Percentiles rank a stretch among this genome's conserved stretches.
Conservation (phyloP, 164 flowering plant species). For the Echeveria elegans region DNA sequence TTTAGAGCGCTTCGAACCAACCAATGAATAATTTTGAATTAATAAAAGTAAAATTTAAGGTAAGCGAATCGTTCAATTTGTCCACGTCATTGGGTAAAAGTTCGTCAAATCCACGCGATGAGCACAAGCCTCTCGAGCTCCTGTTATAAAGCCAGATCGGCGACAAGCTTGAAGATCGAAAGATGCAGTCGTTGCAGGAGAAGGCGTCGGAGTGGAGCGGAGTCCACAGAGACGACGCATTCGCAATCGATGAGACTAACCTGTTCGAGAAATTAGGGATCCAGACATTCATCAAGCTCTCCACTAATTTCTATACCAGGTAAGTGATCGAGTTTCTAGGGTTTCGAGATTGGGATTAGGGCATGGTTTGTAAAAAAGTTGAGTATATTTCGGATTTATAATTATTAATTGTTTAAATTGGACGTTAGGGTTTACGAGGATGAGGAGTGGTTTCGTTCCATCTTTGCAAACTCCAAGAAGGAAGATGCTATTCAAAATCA, state of each 20-base stretch:
- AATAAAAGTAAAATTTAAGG: too few species aligned
- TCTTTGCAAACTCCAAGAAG: slow-evolving; percentile 68
- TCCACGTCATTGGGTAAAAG: neutral
- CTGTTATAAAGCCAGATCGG: neutral
- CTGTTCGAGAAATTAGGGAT: slow-evolving; percentile 66
- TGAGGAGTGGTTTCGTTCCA: slow-evolving; percentile 85
- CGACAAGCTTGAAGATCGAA: neutral
- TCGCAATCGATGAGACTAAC: slow-evolving; percentile 67
- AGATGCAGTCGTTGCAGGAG: slow-evolving; percentile 72
- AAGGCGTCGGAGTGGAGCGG: slow-evolving; percentile 93
- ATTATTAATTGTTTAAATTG: neutral
- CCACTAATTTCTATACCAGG: slow-evolving; percentile 87
- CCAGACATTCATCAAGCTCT: slow-evolving; percentile 71
- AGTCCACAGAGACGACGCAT: slow-evolving; percentile 52
- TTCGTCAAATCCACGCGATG: too few species aligned
- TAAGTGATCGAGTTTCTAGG: too few species aligned
- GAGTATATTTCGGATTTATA: neutral
- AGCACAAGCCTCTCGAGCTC: too few species aligned
- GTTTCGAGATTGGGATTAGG: neutral
- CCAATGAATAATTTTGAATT: too few species aligned
- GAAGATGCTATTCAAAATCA: slow-evolving; percentile 92
- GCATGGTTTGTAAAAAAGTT: neutral
- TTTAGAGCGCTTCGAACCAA: neutral
- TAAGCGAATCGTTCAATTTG: neutral
- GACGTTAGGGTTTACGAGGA: slow-evolving; percentile 81